Percentiles rank a stretch among this genome's conserved stretches.
Conservation (phyloP, 192 early-diverging fungal genomes). For the Podochytrium sp. region DNA sequence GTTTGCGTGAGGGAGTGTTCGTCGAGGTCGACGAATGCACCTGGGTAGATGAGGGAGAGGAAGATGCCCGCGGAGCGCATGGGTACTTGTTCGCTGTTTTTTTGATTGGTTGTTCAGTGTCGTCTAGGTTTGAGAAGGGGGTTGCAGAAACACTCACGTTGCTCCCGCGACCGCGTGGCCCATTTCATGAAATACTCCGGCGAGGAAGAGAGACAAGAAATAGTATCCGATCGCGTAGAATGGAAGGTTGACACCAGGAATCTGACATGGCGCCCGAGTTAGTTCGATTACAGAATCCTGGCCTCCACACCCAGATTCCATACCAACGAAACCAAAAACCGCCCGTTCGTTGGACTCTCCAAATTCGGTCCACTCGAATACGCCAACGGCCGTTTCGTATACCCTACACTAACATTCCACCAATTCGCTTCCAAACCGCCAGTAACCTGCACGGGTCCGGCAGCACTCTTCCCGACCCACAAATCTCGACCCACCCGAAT, state of each 20-base stretch:
- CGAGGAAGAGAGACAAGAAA: slow-evolving; percentile 62
- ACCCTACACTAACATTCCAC: neutral
- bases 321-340: slow-evolving; percentile 70
- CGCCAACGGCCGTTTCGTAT: slow-evolving; percentile 28
- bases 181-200: slow-evolving; percentile 71
- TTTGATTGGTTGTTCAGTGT: no score
- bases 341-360: slow-evolving; percentile 32
- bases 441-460: neutral
- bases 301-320: no score
- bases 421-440: neutral
- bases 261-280: slow-evolving; percentile 44
- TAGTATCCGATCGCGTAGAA: slow-evolving; percentile 70
- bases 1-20: slow-evolving; percentile 45
- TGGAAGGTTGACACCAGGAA: slow-evolving; percentile 77
- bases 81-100: slow-evolving; percentile 57
- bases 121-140: neutral
- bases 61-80: slow-evolving; percentile 70
- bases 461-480: neutral
- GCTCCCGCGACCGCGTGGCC: slow-evolving; percentile 77
- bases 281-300: no score
- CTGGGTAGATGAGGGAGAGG: slow-evolving; percentile 71
- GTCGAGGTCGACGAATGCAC: slow-evolving; percentile 75
- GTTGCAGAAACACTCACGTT: slow-evolving; percentile 45
- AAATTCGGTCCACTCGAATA: slow-evolving; percentile 24
- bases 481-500: neutral